Base-by-base conservation (phyloP, 2,329 filamentous ascomycete species). In the Zymoseptoria tritici region DNA sequence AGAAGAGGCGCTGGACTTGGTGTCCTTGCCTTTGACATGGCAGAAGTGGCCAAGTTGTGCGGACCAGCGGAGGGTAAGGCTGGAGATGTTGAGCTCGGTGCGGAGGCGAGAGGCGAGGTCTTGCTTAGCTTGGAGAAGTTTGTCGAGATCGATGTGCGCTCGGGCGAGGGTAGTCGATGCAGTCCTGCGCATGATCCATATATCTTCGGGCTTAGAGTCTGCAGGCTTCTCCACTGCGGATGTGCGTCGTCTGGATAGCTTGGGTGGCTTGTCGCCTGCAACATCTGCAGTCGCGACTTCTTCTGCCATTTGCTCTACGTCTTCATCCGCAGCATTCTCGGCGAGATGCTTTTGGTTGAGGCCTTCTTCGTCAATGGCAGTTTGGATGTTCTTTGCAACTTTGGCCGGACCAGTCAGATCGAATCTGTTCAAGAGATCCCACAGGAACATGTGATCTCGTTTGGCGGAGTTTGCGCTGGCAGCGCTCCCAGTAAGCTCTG, bases 361-460 rank as follows among this genome's bases (percentile, higher is more conserved):
- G 0, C 91, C 90, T 63, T 97, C 92, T 75, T 97, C 94, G 68
- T 99, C 94, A 60, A 99, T 96, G 3, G 93, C 87, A 2, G 83
- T 79, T 55, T 83, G 77, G 60, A 99, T 96, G 21, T 82, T 83
- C 21, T 79, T 75, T 2, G 92, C 89, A 4, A 97, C 82, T 50
- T 83, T 80, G 9, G 79, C 76, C 0, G 91, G 89, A 2, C 84
- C 83, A 11, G 83, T 79, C 20, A 97, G 79, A 57, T 84, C 80
- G 51, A 94, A 84, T 6, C 87, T 83, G 20, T 73, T 73, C 2
- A 81, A 70, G 72, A 49, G 72, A 66, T 55, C 73, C 66, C 62
- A 76, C 16, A 73, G 57, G 53, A 68, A 71, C 0, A 57, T 61
- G 13, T 67, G 42, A 22, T 69, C 65, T n/a, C 31, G 54, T 1